A percentile compares a stretch with the other conserved stretches of the same genome.
Evolutionary conservation across 1,284 basidiomycete genomes (phyloP).

Genomic region (Coniferiporia sulphurascens): DNA sequence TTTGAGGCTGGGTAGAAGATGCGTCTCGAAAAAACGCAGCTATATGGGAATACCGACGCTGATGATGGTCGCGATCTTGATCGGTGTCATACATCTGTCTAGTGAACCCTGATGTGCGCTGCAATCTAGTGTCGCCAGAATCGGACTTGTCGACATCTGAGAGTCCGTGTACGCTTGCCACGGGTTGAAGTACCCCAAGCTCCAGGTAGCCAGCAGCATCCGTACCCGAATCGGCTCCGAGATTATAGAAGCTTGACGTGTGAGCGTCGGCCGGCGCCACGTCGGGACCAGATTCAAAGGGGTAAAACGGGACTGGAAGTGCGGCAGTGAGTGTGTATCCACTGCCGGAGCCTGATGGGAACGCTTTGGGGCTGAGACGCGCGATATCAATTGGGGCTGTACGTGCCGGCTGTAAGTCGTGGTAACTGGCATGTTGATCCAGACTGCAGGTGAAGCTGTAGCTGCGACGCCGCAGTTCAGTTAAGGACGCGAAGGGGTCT

Average conservation of each 20-base stretch:
- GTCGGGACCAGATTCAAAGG: constrained; percentile 2
- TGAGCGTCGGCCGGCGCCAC: neutral
- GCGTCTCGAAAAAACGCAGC: constrained; percentile 11
- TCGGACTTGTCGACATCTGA: neutral
- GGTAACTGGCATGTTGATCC: neutral
- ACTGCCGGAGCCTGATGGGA: constrained; percentile 5
- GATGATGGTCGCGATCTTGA: constrained; percentile 7
- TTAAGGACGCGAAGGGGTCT: constrained; percentile 17
- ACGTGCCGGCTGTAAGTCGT: neutral
- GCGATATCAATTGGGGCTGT: constrained; percentile 15
- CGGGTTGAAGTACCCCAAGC: neutral
- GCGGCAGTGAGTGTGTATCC: constrained; percentile 16
- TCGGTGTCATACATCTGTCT: constrained; percentile 8
- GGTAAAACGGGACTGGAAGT: constrained; percentile 8
- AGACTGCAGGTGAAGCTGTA: constrained; percentile 1
- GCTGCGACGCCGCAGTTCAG: constrained; percentile 17
- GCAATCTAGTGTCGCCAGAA: constrained; percentile 1
- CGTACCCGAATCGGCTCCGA: neutral
- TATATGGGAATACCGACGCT: constrained; percentile 18
- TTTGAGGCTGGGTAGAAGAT: constrained; percentile 4
- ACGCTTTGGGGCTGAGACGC: constrained; percentile 7
- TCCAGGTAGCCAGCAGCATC: neutral
- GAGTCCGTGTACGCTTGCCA: neutral
- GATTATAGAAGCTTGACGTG: neutral
- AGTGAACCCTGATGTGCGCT: neutral